A percentile compares a stretch with the other conserved stretches of the same genome.
These are phyloP conservation scores for Fraxinus dipetala DNA, from an alignment of 305 asterid genomes.

Conservation along the genomic window DNA sequence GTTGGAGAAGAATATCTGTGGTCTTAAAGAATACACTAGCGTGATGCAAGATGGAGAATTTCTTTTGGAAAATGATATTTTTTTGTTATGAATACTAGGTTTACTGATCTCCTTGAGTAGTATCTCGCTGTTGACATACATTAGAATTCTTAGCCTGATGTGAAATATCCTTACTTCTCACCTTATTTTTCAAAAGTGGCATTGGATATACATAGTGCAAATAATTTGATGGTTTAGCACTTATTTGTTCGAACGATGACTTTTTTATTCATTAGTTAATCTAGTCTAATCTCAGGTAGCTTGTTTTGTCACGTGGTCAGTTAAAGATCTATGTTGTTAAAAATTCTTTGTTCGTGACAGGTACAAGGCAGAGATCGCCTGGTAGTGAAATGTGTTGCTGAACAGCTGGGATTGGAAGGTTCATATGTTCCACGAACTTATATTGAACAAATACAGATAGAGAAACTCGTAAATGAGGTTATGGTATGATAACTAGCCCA, in stretches of 20 bases:
- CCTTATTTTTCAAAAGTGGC: not conserved
- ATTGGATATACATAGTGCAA: not conserved
- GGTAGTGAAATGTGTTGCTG: constrained; percentile 61
- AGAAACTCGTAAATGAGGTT: constrained; percentile 89
- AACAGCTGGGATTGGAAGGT: constrained; percentile 85
- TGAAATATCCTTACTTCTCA: not conserved
- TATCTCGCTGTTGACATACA: not conserved
- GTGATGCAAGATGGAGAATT: not conserved
- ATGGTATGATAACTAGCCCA: constrained; percentile 60
- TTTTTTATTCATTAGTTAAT: not conserved
- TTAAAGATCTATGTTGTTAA: constrained; percentile 10
- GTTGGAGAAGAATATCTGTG: not conserved
- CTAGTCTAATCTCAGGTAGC: not conserved
- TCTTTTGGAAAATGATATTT: not conserved
- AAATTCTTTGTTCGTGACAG: constrained; percentile 34
- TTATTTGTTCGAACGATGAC: not conserved
- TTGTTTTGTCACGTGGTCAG: not conserved
- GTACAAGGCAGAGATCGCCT: constrained; percentile 94
- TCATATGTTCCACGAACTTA: constrained; percentile 88
- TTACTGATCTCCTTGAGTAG: not conserved
- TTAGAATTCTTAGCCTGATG: not conserved
- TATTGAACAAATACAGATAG: constrained; percentile 94
- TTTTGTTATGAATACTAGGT: not conserved
- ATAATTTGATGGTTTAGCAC: not conserved
- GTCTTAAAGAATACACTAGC: not conserved